Evolutionary conservation across 495 filamentous ascomycete species (phyloP).

Genomic region (Cairneyella variabilis): DNA sequence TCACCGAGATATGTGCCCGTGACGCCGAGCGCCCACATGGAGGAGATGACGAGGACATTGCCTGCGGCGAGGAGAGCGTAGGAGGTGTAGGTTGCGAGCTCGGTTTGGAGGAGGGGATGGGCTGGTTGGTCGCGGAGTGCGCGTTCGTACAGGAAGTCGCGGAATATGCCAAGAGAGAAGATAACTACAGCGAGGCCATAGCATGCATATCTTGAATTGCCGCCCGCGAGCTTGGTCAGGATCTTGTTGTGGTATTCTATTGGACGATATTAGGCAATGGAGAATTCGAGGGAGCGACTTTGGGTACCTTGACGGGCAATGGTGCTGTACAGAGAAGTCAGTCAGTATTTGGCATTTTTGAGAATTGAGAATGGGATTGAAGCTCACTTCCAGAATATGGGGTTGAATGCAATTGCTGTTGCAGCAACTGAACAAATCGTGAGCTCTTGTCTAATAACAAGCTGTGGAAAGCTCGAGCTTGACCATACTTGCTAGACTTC

Average conservation of each 20-base stretch:
- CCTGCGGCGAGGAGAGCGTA: slow-evolving; percentile 67
- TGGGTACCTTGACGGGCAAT: slow-evolving; percentile 61
- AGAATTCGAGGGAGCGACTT: not conserved
- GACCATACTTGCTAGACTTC: slow-evolving; percentile 58
- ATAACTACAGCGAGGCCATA: slow-evolving; percentile 86
- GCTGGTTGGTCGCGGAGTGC: slow-evolving; percentile 77
- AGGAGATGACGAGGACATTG: slow-evolving; percentile 80
- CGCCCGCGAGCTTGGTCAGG: slow-evolving; percentile 81
- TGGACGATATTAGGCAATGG: slow-evolving; percentile 7
- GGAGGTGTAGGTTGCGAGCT: slow-evolving; percentile 51
- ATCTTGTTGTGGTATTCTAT: slow-evolving; percentile 89
- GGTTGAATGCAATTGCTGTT: slow-evolving; percentile 68
- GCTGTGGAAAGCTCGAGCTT: too few relatives aligned
- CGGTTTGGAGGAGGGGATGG: slow-evolving; percentile 54
- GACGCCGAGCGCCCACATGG: slow-evolving; percentile 89
- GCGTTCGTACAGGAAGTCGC: slow-evolving; percentile 72
- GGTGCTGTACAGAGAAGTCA: slow-evolving; percentile 41
- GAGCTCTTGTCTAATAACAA: too few relatives aligned
- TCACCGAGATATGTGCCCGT: slow-evolving; percentile 97
- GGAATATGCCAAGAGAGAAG: slow-evolving; percentile 85
- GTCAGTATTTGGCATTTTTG: not conserved
- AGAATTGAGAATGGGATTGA: not conserved
- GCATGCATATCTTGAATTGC: slow-evolving; percentile 77
- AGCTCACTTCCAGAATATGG: slow-evolving; percentile 75
- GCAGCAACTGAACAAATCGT: slow-evolving; percentile 72